A percentile compares a stretch with the other conserved stretches of the same genome.
Conservation (phyloP, 352 stramenopile species). For the Paralagenidium karlingii region DNA sequence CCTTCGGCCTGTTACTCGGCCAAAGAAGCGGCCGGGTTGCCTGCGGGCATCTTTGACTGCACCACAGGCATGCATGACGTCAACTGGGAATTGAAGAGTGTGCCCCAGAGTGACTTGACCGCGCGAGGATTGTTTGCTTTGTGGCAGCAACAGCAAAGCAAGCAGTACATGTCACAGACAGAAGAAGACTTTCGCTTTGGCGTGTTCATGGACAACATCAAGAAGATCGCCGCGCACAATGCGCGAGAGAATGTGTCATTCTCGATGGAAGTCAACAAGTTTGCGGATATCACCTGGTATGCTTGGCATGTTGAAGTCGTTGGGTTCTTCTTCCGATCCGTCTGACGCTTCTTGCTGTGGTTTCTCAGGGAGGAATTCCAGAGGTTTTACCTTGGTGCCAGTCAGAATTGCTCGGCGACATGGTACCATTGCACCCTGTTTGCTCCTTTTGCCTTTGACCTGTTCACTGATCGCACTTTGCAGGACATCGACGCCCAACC, state of each 20-base stretch:
- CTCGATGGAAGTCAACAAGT: conserved; percentile 64
- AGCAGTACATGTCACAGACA: conserved; percentile 29
- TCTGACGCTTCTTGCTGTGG: neutral
- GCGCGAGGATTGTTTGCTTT: conserved; percentile 37
- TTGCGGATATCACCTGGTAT: conserved; percentile 60
- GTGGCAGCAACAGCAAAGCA: conserved; percentile 32
- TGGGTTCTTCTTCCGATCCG: neutral
- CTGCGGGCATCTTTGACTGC: conserved; percentile 64
- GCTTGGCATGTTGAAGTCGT: neutral
- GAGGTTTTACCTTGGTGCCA: conserved; percentile 40
- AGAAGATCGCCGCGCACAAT: conserved; percentile 53
- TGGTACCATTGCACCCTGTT: too few species aligned
- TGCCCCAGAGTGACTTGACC: neutral
- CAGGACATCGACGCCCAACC: too few species aligned
- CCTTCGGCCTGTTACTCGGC: conserved; percentile 66
- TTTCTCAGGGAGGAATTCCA: conserved; percentile 52
- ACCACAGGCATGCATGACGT: too few species aligned
- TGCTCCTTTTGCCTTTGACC: too few species aligned
- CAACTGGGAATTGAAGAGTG: too few species aligned
- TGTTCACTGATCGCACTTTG: too few species aligned
- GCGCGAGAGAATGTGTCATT: conserved; percentile 23
- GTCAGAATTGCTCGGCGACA: conserved; percentile 65
- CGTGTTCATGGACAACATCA: conserved; percentile 50
- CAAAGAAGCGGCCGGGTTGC: conserved; percentile 46
- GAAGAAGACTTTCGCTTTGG: conserved; percentile 34